Conservation (phyloP, 2,329 filamentous ascomycete species). For the Aspergillus sp. region DNA sequence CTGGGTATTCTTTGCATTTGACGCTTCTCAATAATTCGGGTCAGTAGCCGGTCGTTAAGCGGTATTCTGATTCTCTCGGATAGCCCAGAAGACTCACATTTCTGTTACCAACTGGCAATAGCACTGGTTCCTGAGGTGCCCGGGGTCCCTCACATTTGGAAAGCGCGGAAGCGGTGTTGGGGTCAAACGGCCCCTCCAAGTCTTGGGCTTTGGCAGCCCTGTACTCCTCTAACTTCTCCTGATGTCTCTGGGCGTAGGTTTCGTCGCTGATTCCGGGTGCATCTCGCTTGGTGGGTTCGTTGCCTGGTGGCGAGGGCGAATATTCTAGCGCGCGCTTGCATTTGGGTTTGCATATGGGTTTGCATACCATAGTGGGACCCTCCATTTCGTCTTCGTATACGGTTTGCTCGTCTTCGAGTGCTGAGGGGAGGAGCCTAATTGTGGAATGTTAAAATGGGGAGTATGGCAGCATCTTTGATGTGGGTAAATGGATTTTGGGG, state of each 20-base stretch:
- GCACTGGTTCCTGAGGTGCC: too few relatives aligned
- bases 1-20: neutral
- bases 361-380: neutral
- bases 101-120: neutral
- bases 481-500: neutral
- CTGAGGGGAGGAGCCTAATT: neutral
- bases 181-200: conserved; percentile 8
- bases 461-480: too few relatives aligned
- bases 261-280: neutral
- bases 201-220: conserved; percentile 10
- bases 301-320: neutral
- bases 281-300: neutral
- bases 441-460: neutral
- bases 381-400: neutral
- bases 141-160: neutral
- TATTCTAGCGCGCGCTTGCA: neutral
- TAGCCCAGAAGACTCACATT: neutral
- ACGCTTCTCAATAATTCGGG: neutral
- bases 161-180: neutral
- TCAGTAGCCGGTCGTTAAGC: neutral
- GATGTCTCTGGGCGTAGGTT: neutral
- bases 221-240: conserved; percentile 3
- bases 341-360: neutral
- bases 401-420: neutral
- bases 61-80: neutral